phyloP scores from a whole-genome alignment of 2,329 filamentous ascomycete genomes.

The Aureobasidium sp. region DNA sequence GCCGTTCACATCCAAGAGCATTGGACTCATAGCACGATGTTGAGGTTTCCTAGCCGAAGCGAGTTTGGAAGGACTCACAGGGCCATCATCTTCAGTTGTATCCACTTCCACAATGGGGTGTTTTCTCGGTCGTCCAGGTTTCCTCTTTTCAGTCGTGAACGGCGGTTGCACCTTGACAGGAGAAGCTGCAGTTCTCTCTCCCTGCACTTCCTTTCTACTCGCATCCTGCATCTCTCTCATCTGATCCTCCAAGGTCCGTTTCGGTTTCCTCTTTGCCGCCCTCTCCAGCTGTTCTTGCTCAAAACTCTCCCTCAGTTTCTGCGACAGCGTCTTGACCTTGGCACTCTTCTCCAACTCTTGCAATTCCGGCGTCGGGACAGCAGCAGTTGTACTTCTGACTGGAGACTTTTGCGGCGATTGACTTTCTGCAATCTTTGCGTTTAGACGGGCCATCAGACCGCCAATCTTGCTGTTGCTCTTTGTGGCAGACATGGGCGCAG shows the following conservation, averaged over 20 bases:
- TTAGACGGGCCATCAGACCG: slow-evolving; percentile 10
- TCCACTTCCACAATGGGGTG: not conserved
- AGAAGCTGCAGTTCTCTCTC: not conserved
- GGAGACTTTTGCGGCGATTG: not conserved
- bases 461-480: slow-evolving; percentile 14
- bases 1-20: not conserved
- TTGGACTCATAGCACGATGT: not conserved
- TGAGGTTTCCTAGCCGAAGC: not conserved
- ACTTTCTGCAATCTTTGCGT: slow-evolving; percentile 1
- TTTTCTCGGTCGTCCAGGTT: slow-evolving; percentile 16
- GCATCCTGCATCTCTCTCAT: slow-evolving; percentile 26
- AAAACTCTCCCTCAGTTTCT: not conserved
- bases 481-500: slow-evolving; percentile 3
- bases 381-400: not conserved
- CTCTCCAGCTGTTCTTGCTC: slow-evolving; percentile 13
- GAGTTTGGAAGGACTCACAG: not conserved
- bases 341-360: not conserved
- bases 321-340: not conserved
- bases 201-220: slow-evolving; percentile 18
- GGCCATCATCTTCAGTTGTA: not conserved
- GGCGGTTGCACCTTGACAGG: not conserved
- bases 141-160: not conserved
- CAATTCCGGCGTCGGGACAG: not conserved
- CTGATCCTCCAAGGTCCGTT: slow-evolving; percentile 29
- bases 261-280: slow-evolving; percentile 21